A percentile compares a stretch with the other conserved stretches of the same genome.
phyloP scores from a whole-genome alignment of 352 stramenopile genomes.

The Phytophthora gonapodyides region DNA sequence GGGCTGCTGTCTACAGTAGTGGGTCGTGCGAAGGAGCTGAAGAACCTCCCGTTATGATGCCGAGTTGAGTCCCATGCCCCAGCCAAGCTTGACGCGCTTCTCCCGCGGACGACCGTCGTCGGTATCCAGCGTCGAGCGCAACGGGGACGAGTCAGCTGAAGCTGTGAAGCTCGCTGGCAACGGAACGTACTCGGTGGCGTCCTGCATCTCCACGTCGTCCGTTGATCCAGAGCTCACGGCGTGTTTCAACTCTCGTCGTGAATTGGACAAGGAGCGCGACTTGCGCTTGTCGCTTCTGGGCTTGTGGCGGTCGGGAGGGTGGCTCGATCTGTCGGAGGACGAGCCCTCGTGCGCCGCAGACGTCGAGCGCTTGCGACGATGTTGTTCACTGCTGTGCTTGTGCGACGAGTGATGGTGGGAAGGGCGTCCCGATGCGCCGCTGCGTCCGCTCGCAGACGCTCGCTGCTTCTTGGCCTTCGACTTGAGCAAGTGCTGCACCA shows the following conservation, averaged over 20 bases:
- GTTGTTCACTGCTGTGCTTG: conserved; percentile 30
- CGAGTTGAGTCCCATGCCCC: conserved; percentile 75
- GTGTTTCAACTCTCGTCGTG: conserved; percentile 20
- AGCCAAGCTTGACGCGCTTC: conserved; percentile 76
- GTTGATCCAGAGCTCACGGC: conserved; percentile 1
- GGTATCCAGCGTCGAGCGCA: neutral
- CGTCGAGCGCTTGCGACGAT: conserved; percentile 34
- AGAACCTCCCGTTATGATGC: conserved; percentile 23
- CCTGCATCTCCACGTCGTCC: conserved; percentile 39
- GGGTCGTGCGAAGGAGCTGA: conserved; percentile 1
- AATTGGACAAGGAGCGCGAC: conserved; percentile 28
- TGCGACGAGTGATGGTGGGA: conserved; percentile 31
- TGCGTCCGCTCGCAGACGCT: conserved; percentile 16
- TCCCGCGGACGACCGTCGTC: conserved; percentile 29
- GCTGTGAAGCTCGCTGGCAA: conserved; percentile 52
- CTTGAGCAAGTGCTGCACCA: conserved; percentile 57
- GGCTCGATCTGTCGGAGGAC: conserved; percentile 26
- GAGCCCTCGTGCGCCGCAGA: conserved; percentile 23
- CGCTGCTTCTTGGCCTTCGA: conserved; percentile 47
- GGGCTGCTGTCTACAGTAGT: conserved; percentile 21
- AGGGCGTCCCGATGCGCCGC: conserved; percentile 17
- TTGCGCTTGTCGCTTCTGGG: conserved; percentile 39
- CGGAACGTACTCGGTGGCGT: conserved; percentile 50
- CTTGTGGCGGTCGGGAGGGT: conserved; percentile 27
- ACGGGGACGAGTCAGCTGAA: conserved; percentile 27